These are phyloP conservation scores for Ustilago xerochloae DNA, from an alignment of 1,284 basidiomycete genomes.

Conservation along the genomic window DNA sequence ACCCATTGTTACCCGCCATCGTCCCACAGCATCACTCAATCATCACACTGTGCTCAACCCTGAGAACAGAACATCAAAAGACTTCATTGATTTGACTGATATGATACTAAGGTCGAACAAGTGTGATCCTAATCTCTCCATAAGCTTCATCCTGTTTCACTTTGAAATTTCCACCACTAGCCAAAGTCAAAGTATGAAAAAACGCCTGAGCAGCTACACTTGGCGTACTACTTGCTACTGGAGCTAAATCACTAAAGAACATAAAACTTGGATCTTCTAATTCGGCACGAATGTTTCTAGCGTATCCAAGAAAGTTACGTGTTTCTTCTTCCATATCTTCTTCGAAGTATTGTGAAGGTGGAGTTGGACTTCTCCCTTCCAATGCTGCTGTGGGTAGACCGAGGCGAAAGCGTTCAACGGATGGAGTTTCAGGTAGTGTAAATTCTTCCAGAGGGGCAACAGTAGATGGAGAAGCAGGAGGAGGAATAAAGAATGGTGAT, in stretches of 20 bases:
- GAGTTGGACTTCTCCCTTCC: conserved; percentile 6
- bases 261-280: conserved; percentile 35
- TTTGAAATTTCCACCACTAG: conserved; percentile 43
- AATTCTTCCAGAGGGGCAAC: conserved; percentile 25
- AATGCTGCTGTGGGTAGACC: conserved; percentile 16
- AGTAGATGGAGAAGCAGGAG: conserved; percentile 23
- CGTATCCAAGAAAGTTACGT: conserved; percentile 46
- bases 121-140: conserved; percentile 53
- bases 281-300: conserved; percentile 14
- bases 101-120: conserved; percentile 3
- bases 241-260: conserved; percentile 49
- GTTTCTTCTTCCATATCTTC: conserved; percentile 41
- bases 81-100: too few relatives aligned
- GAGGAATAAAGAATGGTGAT: conserved; percentile 18
- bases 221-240: conserved; percentile 41
- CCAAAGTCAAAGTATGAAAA: conserved; percentile 62
- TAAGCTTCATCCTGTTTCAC: conserved; percentile 63
- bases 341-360: conserved; percentile 18
- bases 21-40: too few relatives aligned
- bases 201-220: conserved; percentile 64
- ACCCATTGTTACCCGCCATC: too few relatives aligned
- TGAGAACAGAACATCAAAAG: too few relatives aligned
- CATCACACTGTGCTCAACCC: too few relatives aligned
- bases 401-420: conserved; percentile 12
- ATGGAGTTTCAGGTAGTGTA: conserved; percentile 12